A percentile compares a stretch with the other conserved stretches of the same genome.
Evolutionary conservation across 306 rosid species (phyloP).

Genomic region (Erythrophleum fordii): DNA sequence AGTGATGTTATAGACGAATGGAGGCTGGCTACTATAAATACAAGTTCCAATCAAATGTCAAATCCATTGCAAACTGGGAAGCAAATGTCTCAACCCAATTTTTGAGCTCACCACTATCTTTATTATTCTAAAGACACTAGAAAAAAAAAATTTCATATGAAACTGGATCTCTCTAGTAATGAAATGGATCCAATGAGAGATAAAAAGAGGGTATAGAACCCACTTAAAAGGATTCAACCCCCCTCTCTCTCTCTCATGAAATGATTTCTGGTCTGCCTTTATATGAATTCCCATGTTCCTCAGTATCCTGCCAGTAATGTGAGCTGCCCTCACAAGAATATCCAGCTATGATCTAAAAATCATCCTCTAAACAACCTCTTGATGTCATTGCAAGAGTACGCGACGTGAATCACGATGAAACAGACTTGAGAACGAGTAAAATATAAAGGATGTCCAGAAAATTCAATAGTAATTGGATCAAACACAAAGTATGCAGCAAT

Average conservation of each 20-base stretch:
- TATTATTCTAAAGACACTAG: constrained; percentile 61
- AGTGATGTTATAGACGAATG: constrained; percentile 10
- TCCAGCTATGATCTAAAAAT: constrained; percentile 80
- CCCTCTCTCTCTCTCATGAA: no score
- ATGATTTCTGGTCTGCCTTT: no score
- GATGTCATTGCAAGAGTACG: constrained; percentile 97
- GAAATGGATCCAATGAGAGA: no score
- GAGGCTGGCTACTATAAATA: constrained; percentile 16
- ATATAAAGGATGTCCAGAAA: neutral
- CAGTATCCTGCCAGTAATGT: constrained; percentile 61
- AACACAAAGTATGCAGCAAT: neutral
- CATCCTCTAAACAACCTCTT: constrained; percentile 82
- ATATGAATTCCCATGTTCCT: constrained; percentile 66
- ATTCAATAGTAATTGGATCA: constrained; percentile 1
- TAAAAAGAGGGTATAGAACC: no score
- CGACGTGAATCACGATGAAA: constrained; percentile 55
- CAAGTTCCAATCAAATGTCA: constrained; percentile 48
- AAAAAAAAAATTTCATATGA: no score
- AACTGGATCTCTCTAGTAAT: no score
- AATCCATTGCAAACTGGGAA: constrained; percentile 77
- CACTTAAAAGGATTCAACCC: no score
- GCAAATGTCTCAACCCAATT: constrained; percentile 76
- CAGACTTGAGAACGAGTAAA: no score
- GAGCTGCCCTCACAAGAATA: constrained; percentile 74
- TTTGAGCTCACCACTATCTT: constrained; percentile 62